Base-by-base conservation (phyloP, 2,329 filamentous ascomycete genomes). In the Simplicillium sp. region DNA sequence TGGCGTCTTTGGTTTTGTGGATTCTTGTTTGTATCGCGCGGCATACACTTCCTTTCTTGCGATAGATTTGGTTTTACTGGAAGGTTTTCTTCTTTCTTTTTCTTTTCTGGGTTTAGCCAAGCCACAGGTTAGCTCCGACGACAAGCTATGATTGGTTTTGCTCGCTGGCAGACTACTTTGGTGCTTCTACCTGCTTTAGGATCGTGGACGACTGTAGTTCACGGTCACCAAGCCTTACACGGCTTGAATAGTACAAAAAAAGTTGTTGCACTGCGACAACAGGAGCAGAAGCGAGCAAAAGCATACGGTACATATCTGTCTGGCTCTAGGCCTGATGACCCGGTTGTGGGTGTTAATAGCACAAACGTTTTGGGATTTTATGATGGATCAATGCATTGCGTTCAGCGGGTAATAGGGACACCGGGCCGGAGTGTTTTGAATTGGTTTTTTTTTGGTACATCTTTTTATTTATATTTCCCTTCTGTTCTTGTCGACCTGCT, bases 301-400 rank as follows among this genome's bases (percentile, higher is more conserved):
- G 20, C 20, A 25, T 25, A 25, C 9, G 20, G 20, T 25, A 25
- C 9, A 25, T 25, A 25, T 25, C 20, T 25, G 9, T 25, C 20
- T 25, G 20, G 20, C 20, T 25, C 20, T 25, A 9, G 20, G 20
- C 20, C 20, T 25, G 20, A 25, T 9, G 20, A 25, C 20, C 20
- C 20, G 20, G 20, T 25, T 25, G 5, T 33, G 8, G 32, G 40
- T 31, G 44, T 39, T 45, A 44, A 31, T 45, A 49, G 44, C 42
- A 44, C 50, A 45, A 54, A 56, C 58, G 57, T 46, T 41, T 38
- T 32, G 38, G 51, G 54, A 46, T 38, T 48, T 57, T 45, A 62
- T 45, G 57, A 61, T 41, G 51, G 50, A 50, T 60, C 47, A 25
- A 56, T 62, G 61, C 61, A 65, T 64, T 57, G 50, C 50, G 48